Evolutionary conservation across 2,329 filamentous ascomycete species (phyloP).

Genomic region (Ophiostoma angusticollis): DNA sequence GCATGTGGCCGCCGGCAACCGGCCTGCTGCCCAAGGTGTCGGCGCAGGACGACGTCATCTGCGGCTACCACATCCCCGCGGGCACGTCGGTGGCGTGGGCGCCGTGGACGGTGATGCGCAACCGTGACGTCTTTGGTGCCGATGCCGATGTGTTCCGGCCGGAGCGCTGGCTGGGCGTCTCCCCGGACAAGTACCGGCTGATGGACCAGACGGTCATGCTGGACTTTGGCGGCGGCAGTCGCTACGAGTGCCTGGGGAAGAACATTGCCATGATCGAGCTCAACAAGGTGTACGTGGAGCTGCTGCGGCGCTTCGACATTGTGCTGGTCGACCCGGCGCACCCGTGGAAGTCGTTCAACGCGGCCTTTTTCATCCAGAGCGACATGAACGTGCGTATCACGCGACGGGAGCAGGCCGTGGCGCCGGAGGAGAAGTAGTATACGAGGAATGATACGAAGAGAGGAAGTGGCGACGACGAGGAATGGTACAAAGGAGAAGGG

Average conservation of each 20-base stretch:
- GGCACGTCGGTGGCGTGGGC: slow-evolving; percentile 26
- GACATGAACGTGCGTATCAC: slow-evolving; percentile 12
- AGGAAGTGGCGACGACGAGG: no score
- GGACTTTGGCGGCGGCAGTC: slow-evolving; percentile 26
- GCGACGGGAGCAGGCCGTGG: slow-evolving; percentile 1
- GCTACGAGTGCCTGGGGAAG: slow-evolving; percentile 29
- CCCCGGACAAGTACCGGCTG: slow-evolving; percentile 12
- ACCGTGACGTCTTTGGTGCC: slow-evolving; percentile 23
- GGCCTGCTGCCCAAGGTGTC: slow-evolving; percentile 19
- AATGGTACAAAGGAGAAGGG: no score
- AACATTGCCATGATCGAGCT: slow-evolving; percentile 30
- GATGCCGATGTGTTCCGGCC: slow-evolving; percentile 32
- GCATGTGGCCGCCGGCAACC: slow-evolving; percentile 32
- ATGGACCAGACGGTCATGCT: slow-evolving; percentile 23
- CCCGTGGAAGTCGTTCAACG: slow-evolving; percentile 21
- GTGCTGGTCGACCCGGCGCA: slow-evolving; percentile 17
- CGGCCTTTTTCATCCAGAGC: slow-evolving; percentile 12
- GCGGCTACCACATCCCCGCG: slow-evolving; percentile 29
- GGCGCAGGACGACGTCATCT: slow-evolving; percentile 24
- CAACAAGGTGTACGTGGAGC: slow-evolving; percentile 22
- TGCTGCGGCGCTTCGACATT: slow-evolving; percentile 18
- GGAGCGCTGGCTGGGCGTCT: slow-evolving; percentile 30
- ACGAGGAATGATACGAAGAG: not conserved
- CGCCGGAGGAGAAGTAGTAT: not conserved
- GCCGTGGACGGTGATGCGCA: slow-evolving; percentile 22